Conservation (phyloP, 495 filamentous ascomycete species). For the Hypoxylon trugodes region DNA sequence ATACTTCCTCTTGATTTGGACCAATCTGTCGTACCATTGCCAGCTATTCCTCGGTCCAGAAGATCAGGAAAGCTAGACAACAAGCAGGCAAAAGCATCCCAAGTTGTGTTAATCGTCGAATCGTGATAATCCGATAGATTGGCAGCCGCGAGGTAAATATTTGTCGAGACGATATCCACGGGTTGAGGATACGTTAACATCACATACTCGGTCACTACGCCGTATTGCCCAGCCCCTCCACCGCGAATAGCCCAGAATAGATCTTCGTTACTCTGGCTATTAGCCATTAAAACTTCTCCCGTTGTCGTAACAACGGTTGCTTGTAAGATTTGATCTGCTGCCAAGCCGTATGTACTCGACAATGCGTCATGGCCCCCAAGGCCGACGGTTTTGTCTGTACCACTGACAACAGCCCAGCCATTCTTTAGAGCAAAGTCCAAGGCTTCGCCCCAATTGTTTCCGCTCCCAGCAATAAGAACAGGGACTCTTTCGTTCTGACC, state of each 20-base stretch:
- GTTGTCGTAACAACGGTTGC: background rate
- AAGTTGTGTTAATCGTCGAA: background rate
- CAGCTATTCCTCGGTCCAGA: background rate
- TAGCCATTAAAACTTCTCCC: background rate
- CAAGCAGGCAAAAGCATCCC: background rate
- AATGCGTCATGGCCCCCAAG: background rate
- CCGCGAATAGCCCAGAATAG: background rate
- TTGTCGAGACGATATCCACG: background rate
- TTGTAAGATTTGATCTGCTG: background rate
- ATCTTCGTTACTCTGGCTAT: background rate
- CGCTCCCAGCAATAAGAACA: background rate
- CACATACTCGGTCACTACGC: background rate
- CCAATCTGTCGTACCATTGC: background rate
- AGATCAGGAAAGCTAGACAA: background rate
- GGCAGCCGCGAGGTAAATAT: background rate
- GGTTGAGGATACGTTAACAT: background rate
- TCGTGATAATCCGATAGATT: background rate
- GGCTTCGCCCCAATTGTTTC: background rate
- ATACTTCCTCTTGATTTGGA: background rate
- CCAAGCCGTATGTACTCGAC: background rate
- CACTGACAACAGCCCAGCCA: background rate
- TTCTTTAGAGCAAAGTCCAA: background rate
- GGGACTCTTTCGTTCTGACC: background rate
- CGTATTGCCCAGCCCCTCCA: background rate
- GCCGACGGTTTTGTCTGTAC: background rate